Evolutionary conservation across 495 filamentous ascomycete genomes (phyloP).

Genomic region (Aspergillus bridgeri): DNA sequence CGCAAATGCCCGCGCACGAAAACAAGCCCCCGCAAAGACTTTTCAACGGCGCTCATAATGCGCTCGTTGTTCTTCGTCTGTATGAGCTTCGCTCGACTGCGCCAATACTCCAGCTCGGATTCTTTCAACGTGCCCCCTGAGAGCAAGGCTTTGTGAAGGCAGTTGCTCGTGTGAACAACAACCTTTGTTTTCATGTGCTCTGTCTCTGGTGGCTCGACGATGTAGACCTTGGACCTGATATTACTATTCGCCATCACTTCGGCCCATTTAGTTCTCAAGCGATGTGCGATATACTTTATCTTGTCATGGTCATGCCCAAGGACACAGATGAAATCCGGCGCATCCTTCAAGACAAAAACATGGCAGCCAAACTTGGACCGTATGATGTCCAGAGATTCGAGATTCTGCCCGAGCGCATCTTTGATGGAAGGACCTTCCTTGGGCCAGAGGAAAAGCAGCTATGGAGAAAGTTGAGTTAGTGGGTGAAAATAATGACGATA

Average conservation of each 20-base stretch:
- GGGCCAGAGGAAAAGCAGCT: slow-evolving; percentile 47
- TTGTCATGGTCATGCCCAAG: slow-evolving; percentile 17
- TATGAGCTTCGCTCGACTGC: slow-evolving; percentile 10
- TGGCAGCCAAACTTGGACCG: slow-evolving; percentile 31
- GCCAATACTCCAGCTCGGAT: slow-evolving; percentile 13
- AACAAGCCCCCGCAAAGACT: slow-evolving; percentile 28
- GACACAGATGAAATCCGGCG: slow-evolving; percentile 27
- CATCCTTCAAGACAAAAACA: slow-evolving; percentile 29
- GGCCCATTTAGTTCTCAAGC: slow-evolving; percentile 32
- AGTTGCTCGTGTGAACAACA: slow-evolving; percentile 12
- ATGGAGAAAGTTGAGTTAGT: neutral
- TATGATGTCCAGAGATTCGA: slow-evolving; percentile 48
- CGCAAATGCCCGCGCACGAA: slow-evolving; percentile 39
- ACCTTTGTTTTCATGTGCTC: slow-evolving; percentile 16
- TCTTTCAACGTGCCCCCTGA: slow-evolving; percentile 6
- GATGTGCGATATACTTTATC: slow-evolving; percentile 31
- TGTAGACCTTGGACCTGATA: slow-evolving; percentile 29
- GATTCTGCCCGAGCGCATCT: slow-evolving; percentile 39
- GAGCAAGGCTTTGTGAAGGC: slow-evolving; percentile 17
- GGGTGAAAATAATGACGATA: neutral
- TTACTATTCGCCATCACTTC: slow-evolving; percentile 32
- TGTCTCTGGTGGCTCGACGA: slow-evolving; percentile 38
- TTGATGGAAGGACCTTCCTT: slow-evolving; percentile 31
- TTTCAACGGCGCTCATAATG: slow-evolving; percentile 26
- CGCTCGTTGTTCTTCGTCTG: slow-evolving; percentile 24